These are phyloP conservation scores for Coemansia sp. DNA, from an alignment of 192 early-diverging fungal species.

Conservation along the genomic window DNA sequence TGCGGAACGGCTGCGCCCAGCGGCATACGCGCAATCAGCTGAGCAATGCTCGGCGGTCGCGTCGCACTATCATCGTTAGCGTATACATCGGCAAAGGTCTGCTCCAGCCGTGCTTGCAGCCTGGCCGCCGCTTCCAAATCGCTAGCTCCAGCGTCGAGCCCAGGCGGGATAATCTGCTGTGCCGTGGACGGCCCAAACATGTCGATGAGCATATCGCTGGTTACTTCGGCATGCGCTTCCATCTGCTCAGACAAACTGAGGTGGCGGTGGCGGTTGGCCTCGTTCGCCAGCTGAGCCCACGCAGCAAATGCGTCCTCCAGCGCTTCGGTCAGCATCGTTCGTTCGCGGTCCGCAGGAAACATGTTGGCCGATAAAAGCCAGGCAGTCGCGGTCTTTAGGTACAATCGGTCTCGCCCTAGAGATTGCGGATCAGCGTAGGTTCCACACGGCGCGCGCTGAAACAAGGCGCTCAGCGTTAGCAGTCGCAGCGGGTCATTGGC, in stretches of 20 bases:
- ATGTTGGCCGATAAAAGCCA: slow-evolving; percentile 48
- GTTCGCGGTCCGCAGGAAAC: slow-evolving; percentile 44
- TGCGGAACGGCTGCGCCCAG: slow-evolving; percentile 44
- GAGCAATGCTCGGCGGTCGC: slow-evolving; percentile 18
- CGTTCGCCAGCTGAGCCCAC: slow-evolving; percentile 37
- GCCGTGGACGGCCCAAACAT: slow-evolving; percentile 32
- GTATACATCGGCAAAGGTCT: slow-evolving; percentile 30
- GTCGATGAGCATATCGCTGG: slow-evolving; percentile 50
- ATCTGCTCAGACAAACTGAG: slow-evolving; percentile 43
- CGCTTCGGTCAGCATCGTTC: slow-evolving; percentile 49
- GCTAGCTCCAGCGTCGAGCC: slow-evolving; percentile 4
- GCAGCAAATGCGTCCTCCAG: slow-evolving; percentile 53
- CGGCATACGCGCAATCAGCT: slow-evolving; percentile 45
- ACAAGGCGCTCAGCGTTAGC: slow-evolving; percentile 28
- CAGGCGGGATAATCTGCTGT: slow-evolving; percentile 26
- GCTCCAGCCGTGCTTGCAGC: slow-evolving; percentile 11
- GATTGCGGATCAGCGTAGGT: slow-evolving; percentile 40
- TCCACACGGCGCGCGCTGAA: slow-evolving; percentile 35
- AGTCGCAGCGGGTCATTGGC: slow-evolving; percentile 48
- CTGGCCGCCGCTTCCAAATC: slow-evolving; percentile 7
- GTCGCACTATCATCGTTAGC: neutral
- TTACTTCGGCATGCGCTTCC: slow-evolving; percentile 45
- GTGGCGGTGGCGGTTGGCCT: slow-evolving; percentile 31
- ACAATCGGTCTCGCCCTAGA: slow-evolving; percentile 34
- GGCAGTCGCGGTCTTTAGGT: slow-evolving; percentile 36